Base-by-base conservation (phyloP, 176 grass and related monocot genomes). In the Aegilops speltoides region DNA sequence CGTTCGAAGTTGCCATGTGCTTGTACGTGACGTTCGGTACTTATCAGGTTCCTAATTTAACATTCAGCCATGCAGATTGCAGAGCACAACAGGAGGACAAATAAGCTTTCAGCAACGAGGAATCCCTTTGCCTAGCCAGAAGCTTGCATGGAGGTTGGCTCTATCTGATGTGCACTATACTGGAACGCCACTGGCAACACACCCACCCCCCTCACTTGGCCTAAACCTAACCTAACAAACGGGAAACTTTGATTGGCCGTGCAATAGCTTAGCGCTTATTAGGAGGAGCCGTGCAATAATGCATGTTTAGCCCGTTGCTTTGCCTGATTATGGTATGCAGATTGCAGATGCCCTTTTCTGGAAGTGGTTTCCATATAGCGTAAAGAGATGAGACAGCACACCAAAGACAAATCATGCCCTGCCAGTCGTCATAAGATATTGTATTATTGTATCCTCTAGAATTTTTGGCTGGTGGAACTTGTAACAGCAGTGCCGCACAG, bases 211-310 rank as follows among this genome's bases (percentile, higher is more conserved):
- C 48, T 85, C 85, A 77, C 82, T 84, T 73, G 77, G 37, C 43
- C 56, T 84, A 69, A 69, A 88, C 85, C 79, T 52, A 71, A 40
- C 56, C 64, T 84, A 68, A 68, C 76, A 84, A 24, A 84, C 26
- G 25, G 13, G n/a, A 10, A 34, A 46, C 36, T 45, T 33, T 75
- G 33, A 31, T 89, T 84, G 57, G 87, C 15, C 43, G 15, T 48
- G 57, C 28, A n/a, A 81, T 54, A 10, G 4, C 79, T 68, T 50
- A 17, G 4, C 5, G 5, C 50, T 54, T 54, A 54, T 54, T 54
- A 54, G 8, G 28, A 24, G 31, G 26, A 23, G 28, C 40, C 15
- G 3, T 33, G 79, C 2, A 17, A 28, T 77, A 77, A 50, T 37
- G 68, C 54, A 6, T 50, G 23, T 22, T 76, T 43, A 43, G 45